phyloP scores from a whole-genome alignment of 1,284 basidiomycete species.

The Rhodofomes roseus region DNA sequence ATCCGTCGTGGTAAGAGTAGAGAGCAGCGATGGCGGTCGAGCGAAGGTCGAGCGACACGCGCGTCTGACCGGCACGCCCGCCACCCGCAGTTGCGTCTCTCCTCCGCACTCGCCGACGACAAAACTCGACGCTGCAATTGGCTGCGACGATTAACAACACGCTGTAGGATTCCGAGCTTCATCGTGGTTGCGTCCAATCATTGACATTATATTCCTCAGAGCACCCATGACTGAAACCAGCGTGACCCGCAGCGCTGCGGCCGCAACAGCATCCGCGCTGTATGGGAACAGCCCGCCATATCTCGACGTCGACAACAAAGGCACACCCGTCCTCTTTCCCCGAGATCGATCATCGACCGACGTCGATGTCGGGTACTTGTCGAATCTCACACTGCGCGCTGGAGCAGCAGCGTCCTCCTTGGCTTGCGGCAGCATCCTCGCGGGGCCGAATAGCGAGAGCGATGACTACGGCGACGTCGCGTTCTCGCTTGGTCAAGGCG shows the following conservation, averaged over 20 bases:
- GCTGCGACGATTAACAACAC: not conserved
- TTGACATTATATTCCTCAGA: not conserved
- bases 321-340: not conserved
- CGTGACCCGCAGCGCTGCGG: not conserved
- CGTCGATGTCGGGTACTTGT: conserved; percentile 12
- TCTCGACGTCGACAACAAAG: not conserved
- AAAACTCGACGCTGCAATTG: conserved; percentile 1
- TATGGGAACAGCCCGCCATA: not conserved
- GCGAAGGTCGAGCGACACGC: not conserved
- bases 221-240: not conserved
- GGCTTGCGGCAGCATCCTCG: conserved; percentile 47
- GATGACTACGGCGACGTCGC: conserved; percentile 53
- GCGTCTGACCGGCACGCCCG: conserved; percentile 1
- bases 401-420: conserved; percentile 35
- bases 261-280: not conserved
- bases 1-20: not conserved
- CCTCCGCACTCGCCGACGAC: not conserved
- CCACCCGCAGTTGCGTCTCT: not conserved
- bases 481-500: conserved; percentile 44
- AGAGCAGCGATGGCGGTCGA: not conserved
- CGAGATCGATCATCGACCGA: not conserved
- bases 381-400: conserved; percentile 34
- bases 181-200: not conserved
- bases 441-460: conserved; percentile 48
- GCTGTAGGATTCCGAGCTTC: not conserved